These are phyloP conservation scores for Ceratobasidium sp. DNA, from an alignment of 1,284 basidiomycete genomes.

Conservation along the genomic window DNA sequence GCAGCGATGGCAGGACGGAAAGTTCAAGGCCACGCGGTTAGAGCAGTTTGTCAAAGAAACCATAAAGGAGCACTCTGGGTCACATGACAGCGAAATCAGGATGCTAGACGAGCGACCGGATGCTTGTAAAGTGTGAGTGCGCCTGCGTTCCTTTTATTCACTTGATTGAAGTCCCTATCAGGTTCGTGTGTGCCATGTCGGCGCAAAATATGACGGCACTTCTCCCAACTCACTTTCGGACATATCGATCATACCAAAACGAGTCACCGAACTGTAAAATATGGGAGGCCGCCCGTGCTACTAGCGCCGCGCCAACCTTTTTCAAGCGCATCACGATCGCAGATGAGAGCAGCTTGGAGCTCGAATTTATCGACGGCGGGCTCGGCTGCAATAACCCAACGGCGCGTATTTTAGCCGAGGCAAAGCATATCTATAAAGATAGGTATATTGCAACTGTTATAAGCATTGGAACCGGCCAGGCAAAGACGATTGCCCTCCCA, in stretches of 20 bases:
- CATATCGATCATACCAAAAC: background rate
- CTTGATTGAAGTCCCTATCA: background rate
- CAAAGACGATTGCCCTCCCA: background rate
- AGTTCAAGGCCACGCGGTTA: conserved; percentile 3
- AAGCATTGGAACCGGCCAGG: conserved; percentile 22
- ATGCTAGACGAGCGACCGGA: background rate
- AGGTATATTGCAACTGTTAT: background rate
- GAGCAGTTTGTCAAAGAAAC: conserved; percentile 3
- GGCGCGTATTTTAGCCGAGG: background rate
- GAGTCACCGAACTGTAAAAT: conserved; percentile 5
- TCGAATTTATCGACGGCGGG: conserved; percentile 2
- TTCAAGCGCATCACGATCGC: conserved; percentile 4
- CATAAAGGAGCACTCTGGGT: background rate
- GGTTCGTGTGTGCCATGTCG: background rate
- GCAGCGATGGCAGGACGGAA: background rate
- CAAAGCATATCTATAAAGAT: background rate
- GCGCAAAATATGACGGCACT: background rate
- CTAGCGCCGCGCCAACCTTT: background rate
- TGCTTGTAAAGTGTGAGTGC: background rate
- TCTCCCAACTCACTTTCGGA: background rate
- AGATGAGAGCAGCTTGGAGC: no score
- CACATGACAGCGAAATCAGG: background rate
- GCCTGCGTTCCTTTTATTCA: background rate
- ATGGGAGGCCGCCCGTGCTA: conserved; percentile 5
- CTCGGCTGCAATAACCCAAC: conserved; percentile 12